A percentile compares a stretch with the other conserved stretches of the same genome.
Evolutionary conservation across 768 basidiomycete species (phyloP).

Genomic region (Kwoniella shandongensis): DNA sequence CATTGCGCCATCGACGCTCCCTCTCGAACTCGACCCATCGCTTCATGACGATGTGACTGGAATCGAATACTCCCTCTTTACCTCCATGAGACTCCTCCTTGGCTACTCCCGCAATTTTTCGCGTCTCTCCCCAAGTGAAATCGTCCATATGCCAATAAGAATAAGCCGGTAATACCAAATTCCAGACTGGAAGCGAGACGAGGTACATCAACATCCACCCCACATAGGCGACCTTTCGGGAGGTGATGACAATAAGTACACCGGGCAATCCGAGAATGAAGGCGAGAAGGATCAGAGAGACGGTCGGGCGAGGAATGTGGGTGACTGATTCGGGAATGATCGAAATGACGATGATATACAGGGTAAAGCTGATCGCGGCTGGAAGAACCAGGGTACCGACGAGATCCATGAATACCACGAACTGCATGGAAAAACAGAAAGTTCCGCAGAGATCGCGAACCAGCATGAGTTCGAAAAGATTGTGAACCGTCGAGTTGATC

Average conservation of each 20-base stretch:
- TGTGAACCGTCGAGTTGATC: conserved; percentile 99
- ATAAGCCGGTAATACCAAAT: conserved; percentile 90
- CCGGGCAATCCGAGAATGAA: conserved; percentile 96
- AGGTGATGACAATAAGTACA: conserved; percentile 91
- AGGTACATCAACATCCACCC: conserved; percentile 98
- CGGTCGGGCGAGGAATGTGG: conserved; percentile 61
- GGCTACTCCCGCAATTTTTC: conserved; percentile 72
- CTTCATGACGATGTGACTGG: conserved; percentile 96
- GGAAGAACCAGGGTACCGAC: conserved; percentile 94
- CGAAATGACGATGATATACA: conserved; percentile 85
- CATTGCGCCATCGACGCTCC: conserved; percentile 88
- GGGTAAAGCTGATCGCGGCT: conserved; percentile 94
- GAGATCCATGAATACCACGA: conserved; percentile 97
- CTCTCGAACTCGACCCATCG: conserved; percentile 98
- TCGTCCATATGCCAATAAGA: conserved; percentile 99
- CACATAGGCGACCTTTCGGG: conserved; percentile 86
- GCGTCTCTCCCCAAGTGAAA: conserved; percentile 76
- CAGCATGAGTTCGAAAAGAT: conserved; percentile 87
- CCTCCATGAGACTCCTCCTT: conserved; percentile 70
- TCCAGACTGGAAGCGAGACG: conserved; percentile 91
- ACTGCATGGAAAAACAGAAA: conserved; percentile 99
- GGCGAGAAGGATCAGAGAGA: conserved; percentile 87
- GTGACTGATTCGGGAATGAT: conserved; percentile 70
- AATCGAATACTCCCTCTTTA: conserved; percentile 97
- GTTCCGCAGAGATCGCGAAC: conserved; percentile 98